These are phyloP conservation scores for Ophiostoma australiae DNA, from an alignment of 2,329 filamentous ascomycete species.

Conservation along the genomic window DNA sequence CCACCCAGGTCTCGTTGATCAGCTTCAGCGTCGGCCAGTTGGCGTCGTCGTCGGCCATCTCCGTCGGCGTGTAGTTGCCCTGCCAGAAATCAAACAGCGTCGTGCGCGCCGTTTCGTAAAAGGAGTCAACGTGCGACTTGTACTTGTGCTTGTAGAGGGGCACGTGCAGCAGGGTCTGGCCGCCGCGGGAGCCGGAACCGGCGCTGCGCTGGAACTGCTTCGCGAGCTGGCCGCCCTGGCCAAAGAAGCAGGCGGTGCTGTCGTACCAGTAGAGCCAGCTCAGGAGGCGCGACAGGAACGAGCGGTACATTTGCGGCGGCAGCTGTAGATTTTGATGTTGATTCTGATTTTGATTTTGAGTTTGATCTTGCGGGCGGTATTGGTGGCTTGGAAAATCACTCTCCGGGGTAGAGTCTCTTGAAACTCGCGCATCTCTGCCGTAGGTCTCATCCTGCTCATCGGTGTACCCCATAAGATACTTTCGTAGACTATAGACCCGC, in stretches of 20 bases:
- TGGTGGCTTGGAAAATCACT: not conserved
- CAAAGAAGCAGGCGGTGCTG: constrained; percentile 18
- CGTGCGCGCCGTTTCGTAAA: constrained; percentile 19
- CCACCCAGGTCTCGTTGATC: constrained; percentile 22
- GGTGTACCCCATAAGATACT: not conserved
- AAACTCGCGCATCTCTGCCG: not conserved
- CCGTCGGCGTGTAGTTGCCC: constrained; percentile 20
- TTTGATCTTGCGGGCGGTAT: not conserved
- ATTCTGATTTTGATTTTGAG: not conserved
- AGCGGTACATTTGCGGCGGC: constrained; percentile 19
- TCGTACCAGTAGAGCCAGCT: constrained; percentile 22
- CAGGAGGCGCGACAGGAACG: constrained; percentile 19
- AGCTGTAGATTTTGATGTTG: not conserved
- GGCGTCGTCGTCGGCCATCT: constrained; percentile 21
- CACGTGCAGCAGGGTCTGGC: not conserved
- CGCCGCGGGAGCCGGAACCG: not conserved
- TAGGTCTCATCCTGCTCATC: not conserved
- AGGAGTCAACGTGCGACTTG: not conserved
- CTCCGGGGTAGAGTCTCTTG: not conserved
- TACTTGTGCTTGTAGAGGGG: not conserved
- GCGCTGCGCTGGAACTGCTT: constrained; percentile 5
- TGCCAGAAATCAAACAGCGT: constrained; percentile 20
- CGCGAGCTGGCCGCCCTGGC: constrained; percentile 13
- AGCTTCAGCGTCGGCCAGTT: constrained; percentile 21
- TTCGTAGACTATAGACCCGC: not conserved